Evolutionary conservation across 2,329 filamentous ascomycete genomes (phyloP).

Genomic region (Calonectria pseudoturangicola): DNA sequence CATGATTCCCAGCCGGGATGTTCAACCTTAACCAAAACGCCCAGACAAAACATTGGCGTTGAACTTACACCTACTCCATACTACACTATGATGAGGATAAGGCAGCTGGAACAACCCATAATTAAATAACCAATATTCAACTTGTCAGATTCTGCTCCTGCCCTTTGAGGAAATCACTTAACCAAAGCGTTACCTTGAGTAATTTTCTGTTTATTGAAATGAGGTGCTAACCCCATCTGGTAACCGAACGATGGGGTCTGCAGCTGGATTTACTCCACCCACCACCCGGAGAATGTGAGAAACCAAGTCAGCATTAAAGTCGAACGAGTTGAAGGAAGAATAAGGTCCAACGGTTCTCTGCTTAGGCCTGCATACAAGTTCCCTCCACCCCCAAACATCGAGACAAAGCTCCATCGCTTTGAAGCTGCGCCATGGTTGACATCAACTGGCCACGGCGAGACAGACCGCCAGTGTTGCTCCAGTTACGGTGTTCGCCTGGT

Average conservation of each 20-base stretch:
- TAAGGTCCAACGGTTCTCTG: background rate
- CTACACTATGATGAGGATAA: background rate
- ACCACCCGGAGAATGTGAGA: background rate
- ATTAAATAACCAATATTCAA: background rate
- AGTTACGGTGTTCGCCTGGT: conserved; percentile 57
- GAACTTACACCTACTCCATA: background rate
- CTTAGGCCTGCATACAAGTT: background rate
- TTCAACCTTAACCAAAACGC: background rate
- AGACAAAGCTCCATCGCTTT: background rate
- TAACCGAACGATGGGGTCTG: background rate
- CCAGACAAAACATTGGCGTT: background rate
- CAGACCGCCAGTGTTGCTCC: conserved; percentile 55
- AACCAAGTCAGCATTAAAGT: background rate
- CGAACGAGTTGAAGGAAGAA: background rate
- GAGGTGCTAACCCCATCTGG: conserved; percentile 12
- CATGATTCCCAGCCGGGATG: background rate
- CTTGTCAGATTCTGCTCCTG: background rate
- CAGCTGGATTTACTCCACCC: background rate
- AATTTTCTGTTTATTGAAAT: conserved; percentile 5
- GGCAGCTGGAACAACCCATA: background rate
- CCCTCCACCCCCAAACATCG: background rate
- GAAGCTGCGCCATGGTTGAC: conserved; percentile 44
- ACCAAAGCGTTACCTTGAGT: background rate
- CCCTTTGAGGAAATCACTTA: background rate
- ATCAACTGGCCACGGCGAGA: conserved; percentile 39